Evolutionary conservation across 2,329 filamentous ascomycete species (phyloP).

Genomic region (Curvularia eragrostidis): DNA sequence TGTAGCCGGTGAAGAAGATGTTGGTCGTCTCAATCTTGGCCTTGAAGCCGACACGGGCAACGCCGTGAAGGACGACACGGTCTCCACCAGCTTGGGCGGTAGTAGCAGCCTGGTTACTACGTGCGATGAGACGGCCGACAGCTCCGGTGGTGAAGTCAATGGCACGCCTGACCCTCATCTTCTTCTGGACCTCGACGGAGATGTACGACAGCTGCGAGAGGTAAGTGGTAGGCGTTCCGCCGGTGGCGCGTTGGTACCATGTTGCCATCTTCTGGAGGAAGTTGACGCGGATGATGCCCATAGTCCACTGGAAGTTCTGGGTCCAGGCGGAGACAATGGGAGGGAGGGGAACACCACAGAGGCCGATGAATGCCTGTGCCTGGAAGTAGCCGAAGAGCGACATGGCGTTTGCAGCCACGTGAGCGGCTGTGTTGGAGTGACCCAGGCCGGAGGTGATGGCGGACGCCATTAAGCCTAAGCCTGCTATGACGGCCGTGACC

Average conservation of each 20-base stretch:
- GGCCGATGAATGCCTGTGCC: constrained; percentile 87
- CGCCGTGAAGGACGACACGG: constrained; percentile 72
- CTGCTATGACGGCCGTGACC: constrained; percentile 86
- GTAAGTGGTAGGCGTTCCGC: constrained; percentile 80
- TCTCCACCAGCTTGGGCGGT: constrained; percentile 41
- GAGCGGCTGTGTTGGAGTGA: constrained; percentile 91
- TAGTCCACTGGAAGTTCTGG: constrained; percentile 97
- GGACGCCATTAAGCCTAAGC: constrained; percentile 81
- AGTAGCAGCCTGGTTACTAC: constrained; percentile 57
- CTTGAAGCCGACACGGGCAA: constrained; percentile 86
- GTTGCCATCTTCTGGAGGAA: constrained; percentile 90
- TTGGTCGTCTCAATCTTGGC: constrained; percentile 87
- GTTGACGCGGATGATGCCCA: constrained; percentile 89
- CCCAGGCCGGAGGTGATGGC: constrained; percentile 89
- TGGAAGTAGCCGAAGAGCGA: constrained; percentile 97
- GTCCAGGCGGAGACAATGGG: constrained; percentile 93
- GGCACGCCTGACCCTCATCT: constrained; percentile 58
- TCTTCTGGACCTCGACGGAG: constrained; percentile 88
- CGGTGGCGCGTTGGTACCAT: constrained; percentile 95
- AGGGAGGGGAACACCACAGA: constrained; percentile 80
- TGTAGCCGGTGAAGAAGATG: constrained; percentile 88
- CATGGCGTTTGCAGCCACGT: constrained; percentile 90
- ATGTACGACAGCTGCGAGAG: constrained; percentile 75
- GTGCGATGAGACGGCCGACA: constrained; percentile 44
- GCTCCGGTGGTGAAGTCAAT: constrained; percentile 31